Evolutionary conservation across 2,329 filamentous ascomycete genomes (phyloP), one percentile per base, ranked within the genome.

Genomic region (Ophiostoma novo-ulmi): DNA sequence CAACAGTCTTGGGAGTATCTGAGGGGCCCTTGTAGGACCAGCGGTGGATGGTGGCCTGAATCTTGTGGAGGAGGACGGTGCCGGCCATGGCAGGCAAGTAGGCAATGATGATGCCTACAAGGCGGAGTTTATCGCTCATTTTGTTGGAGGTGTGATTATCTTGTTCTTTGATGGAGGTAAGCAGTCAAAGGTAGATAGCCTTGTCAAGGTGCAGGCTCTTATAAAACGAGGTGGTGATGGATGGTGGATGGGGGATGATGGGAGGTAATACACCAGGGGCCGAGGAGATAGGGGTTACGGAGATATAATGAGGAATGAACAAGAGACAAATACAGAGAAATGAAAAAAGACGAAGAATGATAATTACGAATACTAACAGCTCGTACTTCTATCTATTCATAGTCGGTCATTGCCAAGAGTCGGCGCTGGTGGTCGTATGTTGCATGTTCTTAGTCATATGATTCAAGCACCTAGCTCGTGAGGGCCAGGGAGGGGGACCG

Each of bases 1-100:
- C 81, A 61, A 89, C 82, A 71, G 84, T 87, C 67, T 79, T 77
- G 52, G 78, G 72, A 3, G 41, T 26, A 20, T 68, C 69, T 13
- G 70, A 52, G 2, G 73, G 71, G 5, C 71, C 73, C 38, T 52
- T n/a, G 72, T 74, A 74, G 2, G 71, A 71, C 44, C 65, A 70
- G 38, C 35, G 35, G 65, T 74, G 73, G 35, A 73, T 6, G 5
- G 41, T 11, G n/a, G 71, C 68, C 41, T 65, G 67, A 35, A 71
- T 2, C 14, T 38, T 68, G 58, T 44, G 55, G n/a, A 65, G 38
- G 31, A 71, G 31, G 7, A 41, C 58, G 2, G 38, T 20, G 70
- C 48, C 69, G 14, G 70, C 10, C 52, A 65, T 22, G 61, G 41
- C 8, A 26, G 66, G 35, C n/a, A 71, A 1, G 67, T 61, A 41